Base-by-base conservation (phyloP, 495 filamentous ascomycete genomes). In the Hypoxylon lenormandii region DNA sequence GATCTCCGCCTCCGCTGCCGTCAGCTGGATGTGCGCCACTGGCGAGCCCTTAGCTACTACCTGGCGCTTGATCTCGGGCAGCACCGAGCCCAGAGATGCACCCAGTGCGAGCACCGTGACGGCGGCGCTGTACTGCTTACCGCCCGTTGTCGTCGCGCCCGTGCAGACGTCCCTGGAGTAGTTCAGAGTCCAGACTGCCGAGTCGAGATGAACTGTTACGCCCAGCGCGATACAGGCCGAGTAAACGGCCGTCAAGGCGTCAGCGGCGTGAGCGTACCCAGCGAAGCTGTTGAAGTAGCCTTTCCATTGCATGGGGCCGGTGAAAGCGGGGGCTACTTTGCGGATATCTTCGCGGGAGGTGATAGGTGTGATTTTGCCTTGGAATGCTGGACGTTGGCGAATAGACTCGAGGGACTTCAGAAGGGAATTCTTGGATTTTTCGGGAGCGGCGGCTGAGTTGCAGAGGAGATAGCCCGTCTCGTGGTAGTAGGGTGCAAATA, bases 271-370 rank as follows among this genome's bases (percentile, higher is more conserved):
- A 10, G 80, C 84, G 65, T 86, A 87, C 19, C 85, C 84, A 5
- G 80, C 84, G 22, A 82, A 76, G 10, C 77, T 78, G 56, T 87
- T 88, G 47, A 86, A 77, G 65, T 88, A 87, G 11, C 85, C 85
- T 12, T 77, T 79, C 81, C 81, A 87, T 10, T 80, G 66, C 45
- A 88, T 68, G 0, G 78, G 76, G 0, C 84, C 84, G 38, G 75
- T 69, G 23, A 82, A 79, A 46, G 81, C 81, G 72, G 82, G 82
- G n/a, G 75, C 74, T 4, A 72, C 73, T 5, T 77, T 60, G 2
- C 72, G 76, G 26, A 86, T 79, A 19, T 83, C 81, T 0, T 78
- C 64, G 0, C 66, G 37, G 10, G 69, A 65, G 2, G 76, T 73
- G 5, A 86, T 51, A 0, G 75, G 72, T 3, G 72, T 54, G 48